These are phyloP conservation scores for Trametes cingulata DNA, from an alignment of 768 basidiomycete genomes.

Conservation along the genomic window DNA sequence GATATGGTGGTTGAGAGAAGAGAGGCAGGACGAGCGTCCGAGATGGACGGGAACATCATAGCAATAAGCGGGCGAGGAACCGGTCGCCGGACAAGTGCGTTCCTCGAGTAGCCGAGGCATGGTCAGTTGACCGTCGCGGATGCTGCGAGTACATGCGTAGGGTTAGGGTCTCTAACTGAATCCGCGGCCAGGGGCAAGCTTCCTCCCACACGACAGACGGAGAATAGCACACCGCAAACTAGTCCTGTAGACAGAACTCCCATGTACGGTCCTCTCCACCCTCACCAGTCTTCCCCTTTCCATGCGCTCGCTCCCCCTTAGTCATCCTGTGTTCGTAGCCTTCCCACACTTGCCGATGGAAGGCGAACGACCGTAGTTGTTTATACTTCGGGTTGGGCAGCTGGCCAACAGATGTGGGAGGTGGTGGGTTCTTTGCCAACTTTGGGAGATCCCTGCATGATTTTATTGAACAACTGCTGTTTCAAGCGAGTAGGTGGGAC, in stretches of 20 bases:
- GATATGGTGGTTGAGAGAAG: neutral
- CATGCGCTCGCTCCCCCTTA: slow-evolving; percentile 75
- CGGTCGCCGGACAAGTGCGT: neutral
- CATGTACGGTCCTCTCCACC: slow-evolving; percentile 84
- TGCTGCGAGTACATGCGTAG: neutral
- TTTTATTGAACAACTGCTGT: slow-evolving; percentile 22
- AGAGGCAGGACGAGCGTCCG: neutral
- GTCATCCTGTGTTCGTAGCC: slow-evolving; percentile 97
- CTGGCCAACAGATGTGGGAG: slow-evolving; percentile 45
- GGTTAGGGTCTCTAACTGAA: slow-evolving; percentile 2
- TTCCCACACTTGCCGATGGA: slow-evolving; percentile 67
- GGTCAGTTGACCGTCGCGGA: neutral
- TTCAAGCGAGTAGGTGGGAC: neutral
- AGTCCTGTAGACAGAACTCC: slow-evolving; percentile 67
- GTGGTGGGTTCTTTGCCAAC: slow-evolving; percentile 74
- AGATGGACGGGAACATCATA: neutral
- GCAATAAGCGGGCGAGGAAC: neutral
- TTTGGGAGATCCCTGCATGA: slow-evolving; percentile 68
- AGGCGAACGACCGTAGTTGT: slow-evolving; percentile 77
- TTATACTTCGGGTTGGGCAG: slow-evolving; percentile 66
- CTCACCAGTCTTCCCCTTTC: slow-evolving; percentile 64
- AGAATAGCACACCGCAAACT: neutral
- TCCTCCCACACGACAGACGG: no score
- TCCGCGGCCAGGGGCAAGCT: no score
- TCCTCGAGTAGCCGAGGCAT: neutral